These are phyloP conservation scores for Cladosporium sp. DNA, from an alignment of 2,329 filamentous ascomycete species.

Conservation along the genomic window DNA sequence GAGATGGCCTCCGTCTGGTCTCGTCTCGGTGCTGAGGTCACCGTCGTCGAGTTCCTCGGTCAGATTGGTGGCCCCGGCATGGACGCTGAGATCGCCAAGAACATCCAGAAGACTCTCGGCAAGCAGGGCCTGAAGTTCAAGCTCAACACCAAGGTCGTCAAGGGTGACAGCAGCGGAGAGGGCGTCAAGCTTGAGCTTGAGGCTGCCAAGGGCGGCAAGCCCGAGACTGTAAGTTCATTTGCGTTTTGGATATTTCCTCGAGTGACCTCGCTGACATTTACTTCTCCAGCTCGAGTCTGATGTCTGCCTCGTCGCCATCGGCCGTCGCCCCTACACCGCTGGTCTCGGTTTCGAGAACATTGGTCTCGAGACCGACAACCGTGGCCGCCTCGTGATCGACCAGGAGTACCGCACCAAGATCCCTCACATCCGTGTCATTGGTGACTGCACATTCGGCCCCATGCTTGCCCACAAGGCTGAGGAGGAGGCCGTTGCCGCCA, in stretches of 20 bases:
- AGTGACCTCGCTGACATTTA: constrained; percentile 25
- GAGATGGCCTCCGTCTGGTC: constrained; percentile 99
- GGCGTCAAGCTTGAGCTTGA: constrained; percentile 82
- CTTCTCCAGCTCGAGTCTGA: constrained; percentile 76
- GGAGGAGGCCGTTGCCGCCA: constrained; percentile 90
- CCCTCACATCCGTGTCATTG: constrained; percentile 81
- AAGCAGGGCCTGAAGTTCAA: constrained; percentile 99
- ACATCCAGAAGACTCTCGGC: constrained; percentile 84
- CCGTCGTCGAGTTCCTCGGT: constrained; percentile 92
- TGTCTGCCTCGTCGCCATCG: constrained; percentile 94
- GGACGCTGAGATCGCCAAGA: constrained; percentile 91
- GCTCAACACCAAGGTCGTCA: constrained; percentile 90
- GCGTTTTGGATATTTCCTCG: neutral
- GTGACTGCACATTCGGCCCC: constrained; percentile 46
- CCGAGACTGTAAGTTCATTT: constrained; percentile 69
- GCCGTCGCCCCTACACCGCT: constrained; percentile 88
- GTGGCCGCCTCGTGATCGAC: constrained; percentile 93
- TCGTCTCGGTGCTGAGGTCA: constrained; percentile 87
- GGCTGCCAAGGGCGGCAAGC: constrained; percentile 93
- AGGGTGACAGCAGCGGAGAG: constrained; percentile 77
- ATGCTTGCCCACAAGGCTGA: constrained; percentile 99
- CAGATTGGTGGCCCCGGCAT: constrained; percentile 98
- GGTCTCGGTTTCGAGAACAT: constrained; percentile 93
- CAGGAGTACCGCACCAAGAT: constrained; percentile 98
- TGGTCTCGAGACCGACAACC: constrained; percentile 86